phyloP scores from a whole-genome alignment of 495 filamentous ascomycete species.

The Lepidopterella palustris region DNA sequence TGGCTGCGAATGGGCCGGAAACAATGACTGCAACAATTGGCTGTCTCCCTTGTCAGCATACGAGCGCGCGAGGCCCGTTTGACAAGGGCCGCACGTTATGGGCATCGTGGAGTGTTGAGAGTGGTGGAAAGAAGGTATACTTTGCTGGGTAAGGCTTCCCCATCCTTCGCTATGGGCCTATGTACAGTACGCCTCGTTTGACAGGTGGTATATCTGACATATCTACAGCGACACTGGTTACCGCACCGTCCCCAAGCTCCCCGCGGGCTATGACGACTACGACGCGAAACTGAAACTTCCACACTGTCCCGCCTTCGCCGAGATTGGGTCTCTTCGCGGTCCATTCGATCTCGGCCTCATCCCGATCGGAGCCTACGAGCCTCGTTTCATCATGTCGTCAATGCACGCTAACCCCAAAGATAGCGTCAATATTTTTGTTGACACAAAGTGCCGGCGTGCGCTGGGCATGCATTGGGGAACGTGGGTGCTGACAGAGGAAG shows the following conservation, averaged over 20 bases:
- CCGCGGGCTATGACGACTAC: constrained; percentile 64
- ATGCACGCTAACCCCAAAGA: constrained; percentile 90
- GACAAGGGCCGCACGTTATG: constrained; percentile 75
- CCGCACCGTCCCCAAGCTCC: constrained; percentile 63
- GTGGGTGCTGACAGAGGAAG: constrained; percentile 84
- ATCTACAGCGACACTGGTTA: constrained; percentile 61
- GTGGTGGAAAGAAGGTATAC: constrained; percentile 66
- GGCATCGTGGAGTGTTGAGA: constrained; percentile 77
- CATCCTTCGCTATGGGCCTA: too few relatives aligned
- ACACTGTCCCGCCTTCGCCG: constrained; percentile 75
- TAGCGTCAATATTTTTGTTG: constrained; percentile 80
- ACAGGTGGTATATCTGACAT: constrained; percentile 3
- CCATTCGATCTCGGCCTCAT: constrained; percentile 92
- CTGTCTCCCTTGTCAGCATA: constrained; percentile 84
- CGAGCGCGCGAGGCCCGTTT: constrained; percentile 57
- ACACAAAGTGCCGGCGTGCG: constrained; percentile 75
- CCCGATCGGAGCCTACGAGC: constrained; percentile 88
- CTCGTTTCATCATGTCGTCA: constrained; percentile 51
- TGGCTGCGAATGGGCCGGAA: constrained; percentile 11
- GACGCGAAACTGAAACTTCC: constrained; percentile 63
- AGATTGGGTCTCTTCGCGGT: constrained; percentile 75
- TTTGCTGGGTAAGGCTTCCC: constrained; percentile 51
- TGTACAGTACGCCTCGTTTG: too few relatives aligned
- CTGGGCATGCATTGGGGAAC: constrained; percentile 92
- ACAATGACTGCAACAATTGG: constrained; percentile 67